phyloP scores from a whole-genome alignment of 1,139 yeast genomes.

The Magnusiomyces tetraspermus region DNA sequence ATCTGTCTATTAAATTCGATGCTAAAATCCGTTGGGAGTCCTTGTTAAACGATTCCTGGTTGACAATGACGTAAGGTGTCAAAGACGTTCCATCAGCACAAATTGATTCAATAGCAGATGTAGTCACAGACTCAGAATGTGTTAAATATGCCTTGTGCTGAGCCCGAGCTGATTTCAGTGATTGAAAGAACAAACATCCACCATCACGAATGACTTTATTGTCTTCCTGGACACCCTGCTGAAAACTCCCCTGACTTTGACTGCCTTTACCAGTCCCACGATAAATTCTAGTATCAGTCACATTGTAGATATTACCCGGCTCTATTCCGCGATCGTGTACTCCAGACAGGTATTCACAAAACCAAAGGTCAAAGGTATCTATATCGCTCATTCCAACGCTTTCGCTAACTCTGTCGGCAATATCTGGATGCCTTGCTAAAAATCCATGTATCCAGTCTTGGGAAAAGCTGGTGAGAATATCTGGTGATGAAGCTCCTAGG shows the following conservation, averaged over 20 bases:
- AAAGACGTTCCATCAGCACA: conserved; percentile 7
- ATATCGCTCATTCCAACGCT: not conserved
- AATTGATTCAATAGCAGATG: conserved; percentile 1
- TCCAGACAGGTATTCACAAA: conserved; percentile 6
- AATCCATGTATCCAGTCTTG: conserved; percentile 8
- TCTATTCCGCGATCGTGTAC: conserved; percentile 4
- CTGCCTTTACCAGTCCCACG: not conserved
- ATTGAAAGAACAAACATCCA: not conserved
- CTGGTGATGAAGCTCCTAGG: not conserved
- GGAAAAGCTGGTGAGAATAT: not conserved
- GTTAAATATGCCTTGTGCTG: not conserved
- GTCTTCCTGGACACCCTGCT: conserved; percentile 41
- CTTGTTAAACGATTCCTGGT: not conserved
- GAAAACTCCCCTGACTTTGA: not conserved
- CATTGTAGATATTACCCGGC: conserved; percentile 4
- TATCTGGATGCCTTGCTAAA: conserved; percentile 4
- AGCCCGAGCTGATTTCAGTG: not conserved
- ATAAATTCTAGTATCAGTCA: not conserved
- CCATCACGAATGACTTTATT: conserved; percentile 43
- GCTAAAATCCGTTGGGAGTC: not conserved
- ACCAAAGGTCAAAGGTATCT: conserved; percentile 5
- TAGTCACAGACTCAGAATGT: not conserved
- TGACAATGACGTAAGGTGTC: conserved; percentile 2
- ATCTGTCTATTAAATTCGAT: not conserved
- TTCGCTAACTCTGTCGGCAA: conserved; percentile 2